A percentile compares a stretch with the other conserved stretches of the same genome.
Conservation (phyloP, 768 basidiomycete genomes). For the Mycena latifolia region DNA sequence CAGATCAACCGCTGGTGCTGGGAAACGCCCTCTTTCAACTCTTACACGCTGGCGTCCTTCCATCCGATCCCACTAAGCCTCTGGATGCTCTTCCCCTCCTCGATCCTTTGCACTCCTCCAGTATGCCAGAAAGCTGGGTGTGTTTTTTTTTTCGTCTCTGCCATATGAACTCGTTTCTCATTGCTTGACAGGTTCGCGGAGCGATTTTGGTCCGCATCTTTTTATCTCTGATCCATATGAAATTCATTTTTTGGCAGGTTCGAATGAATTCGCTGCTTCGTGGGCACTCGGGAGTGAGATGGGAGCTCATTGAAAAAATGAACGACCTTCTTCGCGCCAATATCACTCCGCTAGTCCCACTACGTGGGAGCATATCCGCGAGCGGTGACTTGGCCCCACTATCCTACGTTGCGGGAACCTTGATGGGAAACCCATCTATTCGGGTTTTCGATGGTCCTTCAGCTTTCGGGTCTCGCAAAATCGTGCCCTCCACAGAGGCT, state of each 20-base stretch:
- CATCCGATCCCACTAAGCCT: conserved; percentile 62
- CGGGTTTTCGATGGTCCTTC: conserved; percentile 72
- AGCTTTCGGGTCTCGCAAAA: conserved; percentile 60
- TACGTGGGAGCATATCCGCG: conserved; percentile 87
- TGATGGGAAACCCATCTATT: conserved; percentile 86
- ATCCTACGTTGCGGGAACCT: conserved; percentile 84
- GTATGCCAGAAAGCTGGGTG: conserved; percentile 86
- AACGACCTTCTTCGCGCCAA: conserved; percentile 76
- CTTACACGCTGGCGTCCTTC: conserved; percentile 81
- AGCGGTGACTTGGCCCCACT: conserved; percentile 87
- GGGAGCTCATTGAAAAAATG: conserved; percentile 86
- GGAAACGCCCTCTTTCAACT: conserved; percentile 90
- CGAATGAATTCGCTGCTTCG: conserved; percentile 92
- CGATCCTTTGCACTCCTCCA: conserved; percentile 74
- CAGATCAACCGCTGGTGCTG: conserved; percentile 77
- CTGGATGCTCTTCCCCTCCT: conserved; percentile 73
- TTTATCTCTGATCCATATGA: too few species aligned
- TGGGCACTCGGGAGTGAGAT: conserved; percentile 89
- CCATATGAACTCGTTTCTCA: neutral
- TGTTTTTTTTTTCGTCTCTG: neutral
- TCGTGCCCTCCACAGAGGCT: conserved; percentile 68
- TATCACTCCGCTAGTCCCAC: conserved; percentile 83
- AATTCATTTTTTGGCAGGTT: too few species aligned
- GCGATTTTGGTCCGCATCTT: conserved; percentile 88
- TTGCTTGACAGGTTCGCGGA: conserved; percentile 67